Conservation (phyloP, 2,329 filamentous ascomycete genomes). For the Lasiodiplodia sp. region DNA sequence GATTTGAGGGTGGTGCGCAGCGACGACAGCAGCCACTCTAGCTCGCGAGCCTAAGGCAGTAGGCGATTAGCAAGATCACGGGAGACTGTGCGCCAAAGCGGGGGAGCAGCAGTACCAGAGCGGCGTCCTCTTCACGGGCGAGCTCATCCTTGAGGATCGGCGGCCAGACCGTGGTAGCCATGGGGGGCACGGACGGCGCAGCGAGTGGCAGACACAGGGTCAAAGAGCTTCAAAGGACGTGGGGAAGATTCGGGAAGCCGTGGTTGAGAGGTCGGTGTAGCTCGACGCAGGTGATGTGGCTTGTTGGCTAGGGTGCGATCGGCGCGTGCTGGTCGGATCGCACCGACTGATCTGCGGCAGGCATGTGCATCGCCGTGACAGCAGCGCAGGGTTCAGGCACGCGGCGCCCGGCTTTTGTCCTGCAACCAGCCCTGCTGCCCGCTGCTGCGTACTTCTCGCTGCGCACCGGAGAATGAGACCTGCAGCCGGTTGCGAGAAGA, state of each 20-base stretch:
- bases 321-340: constrained; percentile 9
- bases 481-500: not conserved
- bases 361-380: constrained; percentile 15
- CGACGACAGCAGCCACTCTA: constrained; percentile 69
- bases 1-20: constrained; percentile 68
- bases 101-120: constrained; percentile 51
- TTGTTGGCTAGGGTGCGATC: constrained; percentile 21
- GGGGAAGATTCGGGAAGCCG: not conserved
- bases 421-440: constrained; percentile 1
- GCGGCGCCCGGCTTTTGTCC: not conserved
- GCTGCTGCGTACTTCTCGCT: not conserved
- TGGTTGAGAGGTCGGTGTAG: constrained; percentile 13
- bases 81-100: not conserved
- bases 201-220: not conserved
- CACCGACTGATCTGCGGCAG: constrained; percentile 23
- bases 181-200: constrained; percentile 39
- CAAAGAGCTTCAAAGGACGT: not conserved
- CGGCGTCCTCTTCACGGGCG: constrained; percentile 59
- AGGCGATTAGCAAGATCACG: constrained; percentile 26
- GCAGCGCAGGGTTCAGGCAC: constrained; percentile 25
- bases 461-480: not conserved
- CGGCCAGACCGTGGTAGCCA: constrained; percentile 70
- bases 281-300: constrained; percentile 20
- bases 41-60: constrained; percentile 58
- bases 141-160: constrained; percentile 60